Evolutionary conservation across 179 eudicot species (phyloP).

Genomic region (Pouteria campechiana): DNA sequence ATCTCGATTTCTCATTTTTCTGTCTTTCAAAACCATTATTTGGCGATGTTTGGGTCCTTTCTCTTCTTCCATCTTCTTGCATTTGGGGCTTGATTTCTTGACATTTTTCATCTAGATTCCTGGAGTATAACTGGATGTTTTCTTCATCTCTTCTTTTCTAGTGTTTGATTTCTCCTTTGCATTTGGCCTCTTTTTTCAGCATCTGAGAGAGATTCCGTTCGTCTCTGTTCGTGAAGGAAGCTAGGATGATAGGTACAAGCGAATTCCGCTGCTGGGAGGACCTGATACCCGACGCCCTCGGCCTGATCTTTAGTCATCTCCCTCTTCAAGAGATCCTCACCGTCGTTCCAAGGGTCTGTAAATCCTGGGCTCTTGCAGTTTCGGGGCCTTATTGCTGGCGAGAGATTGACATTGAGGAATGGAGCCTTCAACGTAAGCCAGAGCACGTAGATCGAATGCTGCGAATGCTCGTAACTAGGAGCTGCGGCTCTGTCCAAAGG

Average conservation of each 20-base stretch:
- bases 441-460: conserved; percentile 50
- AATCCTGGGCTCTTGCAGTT: conserved; percentile 58
- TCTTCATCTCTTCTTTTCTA: too few species aligned
- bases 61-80: too few species aligned
- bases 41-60: too few species aligned
- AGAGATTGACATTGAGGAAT: conserved; percentile 63
- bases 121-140: too few species aligned
- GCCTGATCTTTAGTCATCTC: conserved; percentile 43
- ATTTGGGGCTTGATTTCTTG: too few species aligned
- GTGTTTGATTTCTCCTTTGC: too few species aligned
- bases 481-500: conserved; percentile 48
- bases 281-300: conserved; percentile 64
- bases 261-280: conserved; percentile 55
- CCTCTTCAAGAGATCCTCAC: conserved; percentile 41
- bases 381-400: conserved; percentile 80
- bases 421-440: conserved; percentile 33
- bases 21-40: too few species aligned
- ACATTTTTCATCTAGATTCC: too few species aligned
- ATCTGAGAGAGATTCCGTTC: too few species aligned
- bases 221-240: not conserved
- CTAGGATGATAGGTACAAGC: conserved; percentile 31
- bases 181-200: too few species aligned
- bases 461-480: conserved; percentile 40
- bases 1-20: too few species aligned
- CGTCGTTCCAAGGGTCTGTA: conserved; percentile 66